A percentile compares a stretch with the other conserved stretches of the same genome.
phyloP scores from a whole-genome alignment of 441 rosid species.

The Breynia disticha region DNA sequence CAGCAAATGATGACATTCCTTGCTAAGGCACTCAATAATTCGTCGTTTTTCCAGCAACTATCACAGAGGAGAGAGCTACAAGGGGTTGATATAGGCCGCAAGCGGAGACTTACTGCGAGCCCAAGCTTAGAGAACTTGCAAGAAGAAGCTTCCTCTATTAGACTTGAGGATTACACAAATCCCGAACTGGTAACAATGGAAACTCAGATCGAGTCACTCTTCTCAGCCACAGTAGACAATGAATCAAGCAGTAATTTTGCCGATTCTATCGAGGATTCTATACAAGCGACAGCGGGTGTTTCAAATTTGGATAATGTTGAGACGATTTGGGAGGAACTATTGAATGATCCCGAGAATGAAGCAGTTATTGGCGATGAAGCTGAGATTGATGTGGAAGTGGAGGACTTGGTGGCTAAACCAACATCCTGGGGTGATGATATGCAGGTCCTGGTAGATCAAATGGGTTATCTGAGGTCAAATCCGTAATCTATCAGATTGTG shows the following conservation, averaged over 20 bases:
- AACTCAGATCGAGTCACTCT: conserved; percentile 35
- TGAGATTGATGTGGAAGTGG: conserved; percentile 39
- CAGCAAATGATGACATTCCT: conserved; percentile 68
- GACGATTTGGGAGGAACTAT: conserved; percentile 38
- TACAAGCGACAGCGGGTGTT: conserved; percentile 9
- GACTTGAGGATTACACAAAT: conserved; percentile 8
- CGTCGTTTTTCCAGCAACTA: conserved; percentile 41
- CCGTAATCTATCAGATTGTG: conserved; percentile 22
- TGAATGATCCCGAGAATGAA: conserved; percentile 29
- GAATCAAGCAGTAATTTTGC: conserved; percentile 28
- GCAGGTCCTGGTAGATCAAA: conserved; percentile 52
- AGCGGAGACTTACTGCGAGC: conserved; percentile 46
- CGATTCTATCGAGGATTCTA: conserved; percentile 14
- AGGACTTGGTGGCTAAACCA: conserved; percentile 34
- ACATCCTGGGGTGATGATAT: conserved; percentile 25
- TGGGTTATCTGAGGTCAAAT: conserved; percentile 46
- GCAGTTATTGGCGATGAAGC: conserved; percentile 19
- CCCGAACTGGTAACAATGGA: conserved; percentile 20
- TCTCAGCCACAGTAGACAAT: conserved; percentile 34
- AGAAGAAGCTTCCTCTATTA: conserved; percentile 19
- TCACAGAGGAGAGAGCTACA: conserved; percentile 27
- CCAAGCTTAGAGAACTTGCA: conserved; percentile 43
- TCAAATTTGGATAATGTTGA: conserved; percentile 19
- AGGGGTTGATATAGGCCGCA: conserved; percentile 37
- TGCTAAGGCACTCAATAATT: conserved; percentile 52